Percentiles rank a stretch among this genome's conserved stretches.
phyloP scores from a whole-genome alignment of 306 rosid genomes.

The Vigna radiata region DNA sequence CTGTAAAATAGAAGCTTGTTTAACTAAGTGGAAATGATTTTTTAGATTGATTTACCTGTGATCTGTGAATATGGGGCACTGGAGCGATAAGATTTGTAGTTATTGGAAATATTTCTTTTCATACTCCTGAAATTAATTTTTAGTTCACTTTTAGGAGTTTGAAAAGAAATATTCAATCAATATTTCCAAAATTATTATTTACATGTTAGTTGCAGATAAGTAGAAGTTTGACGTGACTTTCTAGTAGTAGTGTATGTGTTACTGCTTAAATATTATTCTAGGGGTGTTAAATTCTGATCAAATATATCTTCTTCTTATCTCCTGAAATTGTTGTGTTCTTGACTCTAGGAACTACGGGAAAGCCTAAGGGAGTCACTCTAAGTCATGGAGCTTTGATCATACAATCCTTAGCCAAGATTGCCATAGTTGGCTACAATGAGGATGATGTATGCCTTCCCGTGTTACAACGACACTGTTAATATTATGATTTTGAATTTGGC shows the following conservation, averaged over 20 bases:
- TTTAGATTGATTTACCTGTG: too few species aligned
- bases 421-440: constrained; percentile 75
- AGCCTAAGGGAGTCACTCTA: constrained; percentile 86
- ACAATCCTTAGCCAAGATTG: constrained; percentile 86
- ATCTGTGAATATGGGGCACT: too few species aligned
- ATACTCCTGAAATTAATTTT: too few species aligned
- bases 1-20: too few species aligned
- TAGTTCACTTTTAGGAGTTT: too few species aligned
- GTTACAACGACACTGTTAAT: constrained; percentile 25
- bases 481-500: neutral
- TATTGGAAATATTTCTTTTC: too few species aligned
- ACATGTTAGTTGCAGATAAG: constrained; percentile 2
- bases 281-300: neutral
- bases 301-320: neutral
- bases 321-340: constrained; percentile 34
- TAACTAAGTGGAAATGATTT: too few species aligned
- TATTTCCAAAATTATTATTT: constrained; percentile 19
- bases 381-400: constrained; percentile 77
- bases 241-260: neutral
- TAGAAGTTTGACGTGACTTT: neutral
- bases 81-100: neutral
- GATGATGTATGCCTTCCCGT: constrained; percentile 73
- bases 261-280: neutral
- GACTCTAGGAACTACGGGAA: constrained; percentile 84
- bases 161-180: neutral